These are phyloP conservation scores for Imleria badia DNA, from an alignment of 768 basidiomycete species.

Conservation along the genomic window DNA sequence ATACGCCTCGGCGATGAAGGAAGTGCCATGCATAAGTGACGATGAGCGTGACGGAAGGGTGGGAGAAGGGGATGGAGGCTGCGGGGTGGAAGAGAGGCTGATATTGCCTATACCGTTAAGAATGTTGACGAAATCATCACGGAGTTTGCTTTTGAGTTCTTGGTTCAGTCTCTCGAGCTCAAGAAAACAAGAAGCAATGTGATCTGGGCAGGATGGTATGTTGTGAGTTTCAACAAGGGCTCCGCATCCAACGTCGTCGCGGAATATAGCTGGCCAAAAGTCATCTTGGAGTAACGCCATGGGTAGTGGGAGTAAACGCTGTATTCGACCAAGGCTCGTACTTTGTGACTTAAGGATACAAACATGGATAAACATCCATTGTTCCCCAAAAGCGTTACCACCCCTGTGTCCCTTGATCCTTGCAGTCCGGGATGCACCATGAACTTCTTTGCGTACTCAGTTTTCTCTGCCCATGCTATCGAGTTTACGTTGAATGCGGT, in stretches of 20 bases:
- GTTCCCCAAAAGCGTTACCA: neutral
- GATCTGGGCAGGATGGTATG: neutral
- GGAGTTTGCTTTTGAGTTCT: neutral
- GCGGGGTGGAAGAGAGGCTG: neutral
- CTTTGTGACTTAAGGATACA: neutral
- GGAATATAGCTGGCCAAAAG: neutral
- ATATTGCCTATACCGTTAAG: neutral
- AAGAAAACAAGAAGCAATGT: neutral
- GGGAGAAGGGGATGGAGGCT: neutral
- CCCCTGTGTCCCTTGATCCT: no score
- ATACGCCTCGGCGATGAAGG: conserved; percentile 22
- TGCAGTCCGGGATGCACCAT: no score
- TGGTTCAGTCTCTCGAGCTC: neutral
- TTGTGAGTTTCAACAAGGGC: no score
- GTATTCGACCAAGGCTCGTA: no score
- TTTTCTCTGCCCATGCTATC: no score
- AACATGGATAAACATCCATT: neutral
- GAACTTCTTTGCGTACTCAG: no score
- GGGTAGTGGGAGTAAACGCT: neutral
- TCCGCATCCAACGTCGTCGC: no score
- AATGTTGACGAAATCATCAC: neutral
- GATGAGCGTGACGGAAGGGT: neutral
- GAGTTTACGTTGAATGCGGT: no score
- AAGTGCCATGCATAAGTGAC: neutral
- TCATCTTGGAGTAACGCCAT: neutral